Conservation (phyloP, 1,284 basidiomycete genomes). For the Trichosporon ovoides region DNA sequence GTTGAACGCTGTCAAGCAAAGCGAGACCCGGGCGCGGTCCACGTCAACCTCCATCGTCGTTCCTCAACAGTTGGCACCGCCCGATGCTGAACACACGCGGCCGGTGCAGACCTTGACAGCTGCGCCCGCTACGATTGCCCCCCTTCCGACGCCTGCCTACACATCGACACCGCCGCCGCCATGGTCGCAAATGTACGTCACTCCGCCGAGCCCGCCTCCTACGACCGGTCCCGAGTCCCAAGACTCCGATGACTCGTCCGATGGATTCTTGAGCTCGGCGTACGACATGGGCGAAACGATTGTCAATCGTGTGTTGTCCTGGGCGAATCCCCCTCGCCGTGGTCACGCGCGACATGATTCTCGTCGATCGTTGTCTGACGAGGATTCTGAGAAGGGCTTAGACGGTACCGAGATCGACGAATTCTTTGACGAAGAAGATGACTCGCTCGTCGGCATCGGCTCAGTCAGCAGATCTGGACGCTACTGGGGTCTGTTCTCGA, state of each 20-base stretch:
- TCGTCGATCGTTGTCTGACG: slow-evolving; percentile 22
- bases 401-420: slow-evolving; percentile 32
- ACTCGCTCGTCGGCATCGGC: slow-evolving; percentile 6
- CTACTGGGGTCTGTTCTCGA: slow-evolving; percentile 34
- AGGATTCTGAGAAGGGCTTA: slow-evolving; percentile 44
- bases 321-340: slow-evolving; percentile 17
- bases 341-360: slow-evolving; percentile 10
- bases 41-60: slow-evolving; percentile 43
- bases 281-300: slow-evolving; percentile 35
- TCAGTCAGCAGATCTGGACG: slow-evolving; percentile 12
- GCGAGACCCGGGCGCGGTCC: slow-evolving; percentile 36
- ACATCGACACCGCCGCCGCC: slow-evolving; percentile 10
- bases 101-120: slow-evolving; percentile 15
- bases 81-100: background rate
- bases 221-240: slow-evolving; percentile 6
- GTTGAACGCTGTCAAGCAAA: slow-evolving; percentile 14
- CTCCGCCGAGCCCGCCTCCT: slow-evolving; percentile 19
- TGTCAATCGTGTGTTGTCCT: slow-evolving; percentile 22
- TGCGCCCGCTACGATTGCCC: slow-evolving; percentile 9
- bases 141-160: slow-evolving; percentile 9
- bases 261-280: slow-evolving; percentile 24
- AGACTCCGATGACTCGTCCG: background rate
- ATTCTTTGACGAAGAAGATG: slow-evolving; percentile 20
- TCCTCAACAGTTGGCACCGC: slow-evolving; percentile 19
- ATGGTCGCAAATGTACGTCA: slow-evolving; percentile 22